A percentile compares a stretch with the other conserved stretches of the same genome.
Evolutionary conservation across 2,329 filamentous ascomycete genomes (phyloP).

Genomic region (Claviceps africana): DNA sequence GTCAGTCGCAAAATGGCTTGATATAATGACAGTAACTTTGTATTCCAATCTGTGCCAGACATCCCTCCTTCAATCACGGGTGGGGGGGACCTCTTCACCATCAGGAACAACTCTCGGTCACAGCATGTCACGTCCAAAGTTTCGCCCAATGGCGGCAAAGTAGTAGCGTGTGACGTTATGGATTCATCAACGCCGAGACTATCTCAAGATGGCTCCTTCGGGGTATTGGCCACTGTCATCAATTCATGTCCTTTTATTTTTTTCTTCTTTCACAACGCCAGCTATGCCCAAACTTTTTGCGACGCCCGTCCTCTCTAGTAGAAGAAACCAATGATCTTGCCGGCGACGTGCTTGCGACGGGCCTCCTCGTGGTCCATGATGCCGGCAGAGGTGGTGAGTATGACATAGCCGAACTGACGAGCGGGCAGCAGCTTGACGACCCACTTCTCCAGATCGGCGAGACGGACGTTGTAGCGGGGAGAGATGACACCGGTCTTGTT

Average conservation of each 20-base stretch:
- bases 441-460: slow-evolving; percentile 98
- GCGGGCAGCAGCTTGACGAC: slow-evolving; percentile 96
- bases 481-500: slow-evolving; percentile 99
- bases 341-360: slow-evolving; percentile 93
- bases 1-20: too few relatives aligned
- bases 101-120: neutral
- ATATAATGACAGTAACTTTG: too few relatives aligned
- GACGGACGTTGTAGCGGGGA: slow-evolving; percentile 98
- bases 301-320: slow-evolving; percentile 47
- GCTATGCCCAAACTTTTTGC: slow-evolving; percentile 20
- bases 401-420: slow-evolving; percentile 99
- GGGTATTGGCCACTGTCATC: slow-evolving; percentile 24
- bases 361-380: slow-evolving; percentile 99
- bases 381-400: slow-evolving; percentile 96
- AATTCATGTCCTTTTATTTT: slow-evolving; percentile 11
- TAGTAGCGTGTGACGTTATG: slow-evolving; percentile 12
- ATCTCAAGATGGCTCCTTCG: slow-evolving; percentile 15
- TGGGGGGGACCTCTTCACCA: too few relatives aligned
- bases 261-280: slow-evolving; percentile 17
- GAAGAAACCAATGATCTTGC: slow-evolving; percentile 99
- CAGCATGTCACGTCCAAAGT: neutral
- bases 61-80: too few relatives aligned
- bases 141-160: slow-evolving; percentile 17
- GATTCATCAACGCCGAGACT: slow-evolving; percentile 16
- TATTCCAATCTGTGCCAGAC: too few relatives aligned